phyloP scores from a whole-genome alignment of 106 monocot genomes.

The Dendrobium huoshanense region DNA sequence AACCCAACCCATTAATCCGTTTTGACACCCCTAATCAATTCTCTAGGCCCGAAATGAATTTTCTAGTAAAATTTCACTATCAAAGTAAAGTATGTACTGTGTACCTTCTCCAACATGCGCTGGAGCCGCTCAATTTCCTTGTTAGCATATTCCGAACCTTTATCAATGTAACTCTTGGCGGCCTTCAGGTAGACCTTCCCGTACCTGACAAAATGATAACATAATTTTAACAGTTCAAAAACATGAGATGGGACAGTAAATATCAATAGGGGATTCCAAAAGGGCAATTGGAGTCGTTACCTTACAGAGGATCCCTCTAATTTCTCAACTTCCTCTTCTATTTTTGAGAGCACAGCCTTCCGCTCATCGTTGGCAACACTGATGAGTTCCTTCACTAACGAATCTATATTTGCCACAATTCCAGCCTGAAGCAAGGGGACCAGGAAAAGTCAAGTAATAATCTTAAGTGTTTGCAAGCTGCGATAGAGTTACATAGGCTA shows the following conservation, averaged over 20 bases:
- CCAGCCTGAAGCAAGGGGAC: conserved; percentile 49
- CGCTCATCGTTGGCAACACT: conserved; percentile 42
- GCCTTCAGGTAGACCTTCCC: conserved; percentile 73
- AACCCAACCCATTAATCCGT: too few relatives aligned
- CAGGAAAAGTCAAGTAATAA: background rate
- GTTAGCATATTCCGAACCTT: conserved; percentile 65
- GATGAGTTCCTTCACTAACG: conserved; percentile 76
- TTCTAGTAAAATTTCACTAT: too few relatives aligned
- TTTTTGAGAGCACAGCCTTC: conserved; percentile 49
- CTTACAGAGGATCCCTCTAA: conserved; percentile 66
- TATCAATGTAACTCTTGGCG: conserved; percentile 50
- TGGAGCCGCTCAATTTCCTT: conserved; percentile 76
- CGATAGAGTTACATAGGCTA: background rate
- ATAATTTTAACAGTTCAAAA: too few relatives aligned
- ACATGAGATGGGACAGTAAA: too few relatives aligned
- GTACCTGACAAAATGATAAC: conserved; percentile 26
- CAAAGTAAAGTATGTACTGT: too few relatives aligned
- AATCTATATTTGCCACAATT: conserved; percentile 45
- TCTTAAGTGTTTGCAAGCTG: background rate
- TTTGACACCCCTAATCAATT: too few relatives aligned
- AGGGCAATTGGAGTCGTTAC: conserved; percentile 14
- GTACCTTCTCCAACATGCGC: conserved; percentile 76
- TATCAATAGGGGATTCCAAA: too few relatives aligned
- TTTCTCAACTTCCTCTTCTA: conserved; percentile 73
- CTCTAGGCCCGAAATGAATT: too few relatives aligned